Evolutionary conservation across 2,329 filamentous ascomycete species (phyloP).

Genomic region (Hawksworthiomyces lignivorus): DNA sequence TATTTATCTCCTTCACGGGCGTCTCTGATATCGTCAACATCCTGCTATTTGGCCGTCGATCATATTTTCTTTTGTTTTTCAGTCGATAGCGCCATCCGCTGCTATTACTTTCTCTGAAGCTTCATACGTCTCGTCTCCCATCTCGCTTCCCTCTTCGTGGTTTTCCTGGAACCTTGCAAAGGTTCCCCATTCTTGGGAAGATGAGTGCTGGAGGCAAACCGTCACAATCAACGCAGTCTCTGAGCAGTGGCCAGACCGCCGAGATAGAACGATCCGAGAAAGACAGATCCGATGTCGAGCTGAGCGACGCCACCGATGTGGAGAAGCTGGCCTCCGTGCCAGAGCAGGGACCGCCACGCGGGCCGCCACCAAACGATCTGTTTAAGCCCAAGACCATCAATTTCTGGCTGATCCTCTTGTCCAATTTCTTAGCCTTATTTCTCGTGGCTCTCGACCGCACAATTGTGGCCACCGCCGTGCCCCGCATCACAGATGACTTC

Average conservation of each 20-base stretch:
- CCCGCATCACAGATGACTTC: constrained; percentile 49
- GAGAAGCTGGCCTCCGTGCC: constrained; percentile 19
- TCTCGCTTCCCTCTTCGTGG: neutral
- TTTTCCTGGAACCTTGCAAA: neutral
- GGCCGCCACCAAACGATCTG: constrained; percentile 25
- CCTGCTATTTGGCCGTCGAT: neutral
- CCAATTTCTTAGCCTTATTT: constrained; percentile 48
- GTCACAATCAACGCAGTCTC: constrained; percentile 9
- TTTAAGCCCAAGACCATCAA: constrained; percentile 45
- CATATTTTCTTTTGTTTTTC: neutral
- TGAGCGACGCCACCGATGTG: constrained; percentile 16
- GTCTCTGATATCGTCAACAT: constrained; percentile 1
- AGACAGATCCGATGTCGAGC: constrained; percentile 11
- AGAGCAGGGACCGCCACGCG: constrained; percentile 2
- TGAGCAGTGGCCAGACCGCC: constrained; percentile 11
- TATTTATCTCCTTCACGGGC: too few relatives aligned
- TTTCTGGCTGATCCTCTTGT: constrained; percentile 49
- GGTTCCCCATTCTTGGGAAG: neutral
- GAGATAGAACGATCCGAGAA: constrained; percentile 9
- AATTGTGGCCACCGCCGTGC: constrained; percentile 49
- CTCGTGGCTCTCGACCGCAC: constrained; percentile 50
- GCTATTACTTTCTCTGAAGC: neutral
- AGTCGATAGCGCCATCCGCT: neutral
- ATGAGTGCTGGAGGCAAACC: neutral
- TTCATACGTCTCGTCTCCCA: neutral